Evolutionary conservation across 108 stramenopile genomes (phyloP), one percentile per base, ranked within the genome.

Genomic region (Tribonema minus): DNA sequence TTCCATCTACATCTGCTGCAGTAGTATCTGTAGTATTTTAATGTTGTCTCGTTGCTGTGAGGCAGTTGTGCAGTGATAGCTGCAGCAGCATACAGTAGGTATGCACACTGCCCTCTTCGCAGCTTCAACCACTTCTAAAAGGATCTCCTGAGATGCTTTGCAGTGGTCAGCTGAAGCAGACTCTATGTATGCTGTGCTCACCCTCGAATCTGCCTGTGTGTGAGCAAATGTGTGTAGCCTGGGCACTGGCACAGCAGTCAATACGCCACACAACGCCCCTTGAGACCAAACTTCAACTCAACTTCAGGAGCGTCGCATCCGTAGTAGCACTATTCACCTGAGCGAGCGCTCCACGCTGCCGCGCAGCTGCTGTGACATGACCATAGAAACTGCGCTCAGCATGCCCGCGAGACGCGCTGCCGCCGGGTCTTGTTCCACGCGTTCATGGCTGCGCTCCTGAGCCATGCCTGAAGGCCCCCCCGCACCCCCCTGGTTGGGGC

Each of bases 351-450:
- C 77, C 68, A 70, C 61, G 1, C 61, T 68, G 31, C 77, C 68
- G 39, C 61, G n/a, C 0, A 79, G 68, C 6, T 89, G 88, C 20
- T 80, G 37, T 6, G 86, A 87, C 88, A 89, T 89, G 0, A 89
- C 80, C 37, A 84, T 70, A 25, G 78, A 67, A 3, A 86, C 86
- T 6, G 83, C 36, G 34, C 85, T 64, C 27, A 89, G 39, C 37
- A 88, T 78, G 29, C 40, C 38, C 39, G 33, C 65, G 3, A 71
- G 30, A n/a, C n/a, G n/a, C n/a, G n/a, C n/a, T n/a, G n/a, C n/a
- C n/a, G n/a, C n/a, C n/a, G n/a, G n/a, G n/a, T n/a, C n/a, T n/a
- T n/a, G n/a, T n/a, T n/a, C n/a, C n/a, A n/a, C n/a, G n/a, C n/a
- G n/a, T n/a, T n/a, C n/a, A n/a, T n/a, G n/a, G n/a, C n/a, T n/a